Evolutionary conservation across 1,284 basidiomycete genomes (phyloP).

Genomic region (Grifola frondosa): DNA sequence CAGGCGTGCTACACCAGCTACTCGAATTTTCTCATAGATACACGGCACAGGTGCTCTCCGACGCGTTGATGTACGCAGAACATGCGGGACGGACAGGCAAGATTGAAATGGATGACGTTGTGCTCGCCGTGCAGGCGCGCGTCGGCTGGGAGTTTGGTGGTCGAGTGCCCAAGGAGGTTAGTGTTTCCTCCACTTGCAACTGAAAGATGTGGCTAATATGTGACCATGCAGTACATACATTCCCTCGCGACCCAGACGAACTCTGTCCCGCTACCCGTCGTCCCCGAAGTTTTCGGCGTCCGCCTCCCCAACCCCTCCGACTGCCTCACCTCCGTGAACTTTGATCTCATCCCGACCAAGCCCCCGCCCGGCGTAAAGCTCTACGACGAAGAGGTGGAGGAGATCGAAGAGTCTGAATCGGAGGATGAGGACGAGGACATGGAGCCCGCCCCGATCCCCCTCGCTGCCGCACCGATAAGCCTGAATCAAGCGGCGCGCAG

Average conservation of each 20-base stretch:
- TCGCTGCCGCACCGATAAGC: conserved; percentile 6
- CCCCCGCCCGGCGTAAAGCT: conserved; percentile 71
- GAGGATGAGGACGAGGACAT: conserved; percentile 68
- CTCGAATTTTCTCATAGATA: conserved; percentile 97
- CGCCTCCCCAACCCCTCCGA: conserved; percentile 83
- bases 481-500: conserved; percentile 10
- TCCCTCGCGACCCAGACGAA: conserved; percentile 92
- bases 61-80: conserved; percentile 91
- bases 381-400: conserved; percentile 79
- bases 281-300: conserved; percentile 95
- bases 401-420: conserved; percentile 68
- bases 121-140: conserved; percentile 88
- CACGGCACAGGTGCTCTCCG: conserved; percentile 87
- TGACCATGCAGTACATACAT: conserved; percentile 72
- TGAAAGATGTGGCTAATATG: background rate
- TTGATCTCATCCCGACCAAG: conserved; percentile 88
- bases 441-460: conserved; percentile 50
- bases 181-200: conserved; percentile 28
- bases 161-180: conserved; percentile 92
- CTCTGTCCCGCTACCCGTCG: conserved; percentile 82
- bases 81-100: conserved; percentile 82
- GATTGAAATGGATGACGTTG: conserved; percentile 89
- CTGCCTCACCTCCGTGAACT: conserved; percentile 88
- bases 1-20: conserved; percentile 90
- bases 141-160: conserved; percentile 95